phyloP scores from a whole-genome alignment of 768 basidiomycete genomes.

The Phlebiopsis gigantea region DNA sequence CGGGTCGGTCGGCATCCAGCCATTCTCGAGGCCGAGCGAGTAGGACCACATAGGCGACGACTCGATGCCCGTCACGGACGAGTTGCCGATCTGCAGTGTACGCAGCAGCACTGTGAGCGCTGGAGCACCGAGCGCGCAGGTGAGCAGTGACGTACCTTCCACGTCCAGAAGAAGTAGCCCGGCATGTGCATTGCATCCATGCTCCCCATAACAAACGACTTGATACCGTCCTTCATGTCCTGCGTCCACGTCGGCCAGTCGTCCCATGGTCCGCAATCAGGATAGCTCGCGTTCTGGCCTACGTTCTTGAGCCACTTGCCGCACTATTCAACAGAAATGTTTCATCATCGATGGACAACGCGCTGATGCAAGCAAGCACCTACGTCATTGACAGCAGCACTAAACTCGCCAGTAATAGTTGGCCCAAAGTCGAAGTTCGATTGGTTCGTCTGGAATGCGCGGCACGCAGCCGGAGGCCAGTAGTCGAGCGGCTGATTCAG shows the following conservation, averaged over 20 bases:
- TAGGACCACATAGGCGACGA: constrained; percentile 66
- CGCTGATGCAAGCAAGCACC: not conserved
- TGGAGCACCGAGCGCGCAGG: not conserved
- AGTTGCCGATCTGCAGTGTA: constrained; percentile 49
- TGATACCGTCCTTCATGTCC: constrained; percentile 46
- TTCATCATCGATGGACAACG: not conserved
- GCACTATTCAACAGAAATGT: constrained; percentile 29
- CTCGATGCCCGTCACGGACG: constrained; percentile 41
- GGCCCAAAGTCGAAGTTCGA: constrained; percentile 57
- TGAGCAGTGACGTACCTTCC: constrained; percentile 45
- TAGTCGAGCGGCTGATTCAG: constrained; percentile 21
- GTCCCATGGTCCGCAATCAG: constrained; percentile 37
- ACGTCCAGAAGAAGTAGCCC: constrained; percentile 75
- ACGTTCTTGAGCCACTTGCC: constrained; percentile 44
- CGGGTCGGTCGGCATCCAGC: constrained; percentile 78
- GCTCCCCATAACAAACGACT: constrained; percentile 44
- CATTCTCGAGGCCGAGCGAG: constrained; percentile 61
- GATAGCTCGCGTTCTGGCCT: constrained; percentile 12
- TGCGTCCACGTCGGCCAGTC: constrained; percentile 50
- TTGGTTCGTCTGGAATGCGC: constrained; percentile 21
- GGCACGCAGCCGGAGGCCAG: constrained; percentile 22
- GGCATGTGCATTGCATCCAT: constrained; percentile 59
- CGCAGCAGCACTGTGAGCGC: not conserved
- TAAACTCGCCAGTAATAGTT: constrained; percentile 73
- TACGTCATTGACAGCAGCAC: constrained; percentile 52